Conservation (phyloP, 352 stramenopile genomes). For the Pythium phragmitis region DNA sequence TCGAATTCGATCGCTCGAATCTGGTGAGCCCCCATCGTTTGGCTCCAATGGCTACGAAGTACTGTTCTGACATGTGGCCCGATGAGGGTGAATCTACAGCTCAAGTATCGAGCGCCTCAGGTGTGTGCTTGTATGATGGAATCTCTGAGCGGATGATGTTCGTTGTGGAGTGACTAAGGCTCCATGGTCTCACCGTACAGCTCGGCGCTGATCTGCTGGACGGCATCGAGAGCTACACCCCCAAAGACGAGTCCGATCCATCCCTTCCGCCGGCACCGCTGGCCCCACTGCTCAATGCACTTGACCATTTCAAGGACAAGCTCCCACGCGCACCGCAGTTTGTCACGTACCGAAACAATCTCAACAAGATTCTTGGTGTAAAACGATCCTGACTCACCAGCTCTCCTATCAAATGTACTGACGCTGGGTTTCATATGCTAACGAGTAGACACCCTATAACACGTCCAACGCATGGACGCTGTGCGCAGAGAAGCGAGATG, state of each 20-base stretch:
- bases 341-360: conserved; percentile 76
- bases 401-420: neutral
- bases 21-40: conserved; percentile 32
- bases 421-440: neutral
- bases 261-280: conserved; percentile 46
- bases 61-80: neutral
- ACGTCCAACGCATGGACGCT: conserved; percentile 71
- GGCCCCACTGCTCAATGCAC: conserved; percentile 41
- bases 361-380: conserved; percentile 85
- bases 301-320: conserved; percentile 44
- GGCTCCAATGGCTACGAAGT: neutral
- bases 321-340: conserved; percentile 40
- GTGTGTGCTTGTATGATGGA: conserved; percentile 8
- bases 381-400: neutral
- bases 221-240: conserved; percentile 47
- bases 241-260: conserved; percentile 53
- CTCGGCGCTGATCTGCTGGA: conserved; percentile 59
- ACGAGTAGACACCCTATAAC: conserved; percentile 70
- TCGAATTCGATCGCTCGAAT: conserved; percentile 64
- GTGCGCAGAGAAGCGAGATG: conserved; percentile 46
- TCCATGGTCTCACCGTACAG: conserved; percentile 18
- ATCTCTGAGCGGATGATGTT: neutral
- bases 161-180: neutral
- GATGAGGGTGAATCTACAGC: neutral
- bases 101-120: conserved; percentile 25